Percentiles rank a stretch among this genome's conserved stretches.
These are phyloP conservation scores for Uromyces viciae-fabae DNA, from an alignment of 1,284 basidiomycete genomes.

Conservation along the genomic window DNA sequence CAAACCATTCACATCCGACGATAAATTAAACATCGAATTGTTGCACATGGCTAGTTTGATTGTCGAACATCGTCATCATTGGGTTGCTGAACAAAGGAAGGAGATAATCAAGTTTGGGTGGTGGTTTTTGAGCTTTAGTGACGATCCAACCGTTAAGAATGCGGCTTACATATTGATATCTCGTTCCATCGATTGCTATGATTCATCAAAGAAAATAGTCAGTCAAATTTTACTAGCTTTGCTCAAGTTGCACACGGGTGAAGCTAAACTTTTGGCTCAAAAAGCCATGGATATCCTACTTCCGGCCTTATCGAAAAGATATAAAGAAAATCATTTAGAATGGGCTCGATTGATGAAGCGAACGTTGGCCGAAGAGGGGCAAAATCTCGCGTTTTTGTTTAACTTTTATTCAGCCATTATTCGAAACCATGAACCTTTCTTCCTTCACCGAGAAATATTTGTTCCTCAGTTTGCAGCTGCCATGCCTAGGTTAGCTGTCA, in stretches of 20 bases:
- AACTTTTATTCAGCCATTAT: conserved; percentile 89
- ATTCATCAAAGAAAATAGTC: conserved; percentile 88
- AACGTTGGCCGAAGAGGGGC: conserved; percentile 83
- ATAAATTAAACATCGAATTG: conserved; percentile 82
- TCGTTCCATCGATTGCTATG: conserved; percentile 87
- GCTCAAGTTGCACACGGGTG: conserved; percentile 75
- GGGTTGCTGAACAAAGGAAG: conserved; percentile 77
- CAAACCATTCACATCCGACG: conserved; percentile 65
- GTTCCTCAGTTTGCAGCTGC: conserved; percentile 93
- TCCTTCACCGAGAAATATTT: conserved; percentile 85
- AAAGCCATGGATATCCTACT: conserved; percentile 89
- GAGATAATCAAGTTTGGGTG: conserved; percentile 95
- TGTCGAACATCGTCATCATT: conserved; percentile 73
- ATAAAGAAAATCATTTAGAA: conserved; percentile 61
- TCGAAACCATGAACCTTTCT: conserved; percentile 87
- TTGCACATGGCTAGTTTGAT: conserved; percentile 85
- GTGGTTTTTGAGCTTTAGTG: conserved; percentile 72
- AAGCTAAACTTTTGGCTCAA: conserved; percentile 70
- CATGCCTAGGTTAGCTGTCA: conserved; percentile 76
- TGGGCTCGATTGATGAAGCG: conserved; percentile 89
- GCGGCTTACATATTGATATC: conserved; percentile 88
- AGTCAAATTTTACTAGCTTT: conserved; percentile 89
- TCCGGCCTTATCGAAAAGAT: conserved; percentile 68
- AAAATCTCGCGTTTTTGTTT: conserved; percentile 73
- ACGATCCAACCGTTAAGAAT: conserved; percentile 89